Conservation (phyloP, 345 rosid genomes). For the Murraya paniculata region DNA sequence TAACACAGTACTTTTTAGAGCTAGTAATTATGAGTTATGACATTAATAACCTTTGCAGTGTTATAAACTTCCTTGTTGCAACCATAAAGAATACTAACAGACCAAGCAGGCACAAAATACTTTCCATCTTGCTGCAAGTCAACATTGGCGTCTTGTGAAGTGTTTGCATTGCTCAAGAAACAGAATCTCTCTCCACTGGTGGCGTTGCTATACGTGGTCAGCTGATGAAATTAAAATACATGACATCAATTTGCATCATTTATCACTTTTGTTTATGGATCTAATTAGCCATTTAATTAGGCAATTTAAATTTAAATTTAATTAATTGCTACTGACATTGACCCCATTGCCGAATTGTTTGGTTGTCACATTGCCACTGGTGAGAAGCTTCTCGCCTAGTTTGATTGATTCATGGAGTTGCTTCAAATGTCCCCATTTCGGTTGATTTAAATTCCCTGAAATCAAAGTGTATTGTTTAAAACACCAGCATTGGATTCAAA, state of each 20-base stretch:
- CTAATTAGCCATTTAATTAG: too few species aligned
- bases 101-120: slow-evolving; percentile 24
- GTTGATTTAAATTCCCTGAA: slow-evolving; percentile 16
- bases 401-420: slow-evolving; percentile 12
- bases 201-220: background rate
- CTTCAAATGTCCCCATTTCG: slow-evolving; percentile 30
- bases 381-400: slow-evolving; percentile 10
- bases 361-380: background rate
- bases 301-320: background rate
- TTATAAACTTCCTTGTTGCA: slow-evolving; percentile 23
- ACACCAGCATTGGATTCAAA: too few species aligned
- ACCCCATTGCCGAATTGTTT: background rate
- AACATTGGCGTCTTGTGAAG: background rate
- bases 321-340: background rate
- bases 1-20: too few species aligned
- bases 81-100: slow-evolving; percentile 20
- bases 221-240: background rate
- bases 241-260: background rate
- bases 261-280: background rate
- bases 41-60: slow-evolving; percentile 26
- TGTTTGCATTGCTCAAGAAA: slow-evolving; percentile 4
- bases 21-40: too few species aligned
- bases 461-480: background rate
- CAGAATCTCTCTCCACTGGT: background rate
- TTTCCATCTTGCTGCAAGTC: background rate